phyloP scores from a whole-genome alignment of 495 filamentous ascomycete species.

The Aspergillus heteromorphus region DNA sequence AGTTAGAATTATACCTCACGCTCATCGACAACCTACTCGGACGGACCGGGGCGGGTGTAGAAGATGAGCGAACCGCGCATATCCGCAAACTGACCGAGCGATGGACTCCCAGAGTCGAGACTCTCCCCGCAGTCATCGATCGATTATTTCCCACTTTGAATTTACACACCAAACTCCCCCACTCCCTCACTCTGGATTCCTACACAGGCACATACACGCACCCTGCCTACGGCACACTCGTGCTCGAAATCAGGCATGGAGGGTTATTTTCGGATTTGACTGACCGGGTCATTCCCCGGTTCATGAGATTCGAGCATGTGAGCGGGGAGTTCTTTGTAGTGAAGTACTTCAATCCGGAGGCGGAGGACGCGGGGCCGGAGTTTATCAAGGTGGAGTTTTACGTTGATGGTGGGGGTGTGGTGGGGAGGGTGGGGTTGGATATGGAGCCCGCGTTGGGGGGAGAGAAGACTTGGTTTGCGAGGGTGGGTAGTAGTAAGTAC shows the following conservation, averaged over 20 bases:
- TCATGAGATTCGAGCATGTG: background rate
- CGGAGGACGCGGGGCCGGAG: background rate
- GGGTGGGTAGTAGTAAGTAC: too few species aligned
- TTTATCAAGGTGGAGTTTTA: constrained; percentile 28
- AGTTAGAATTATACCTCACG: constrained; percentile 27
- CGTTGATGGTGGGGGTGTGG: constrained; percentile 29
- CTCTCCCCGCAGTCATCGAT: constrained; percentile 2
- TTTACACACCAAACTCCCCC: constrained; percentile 21
- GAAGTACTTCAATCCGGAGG: background rate
- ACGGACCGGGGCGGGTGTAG: constrained; percentile 6
- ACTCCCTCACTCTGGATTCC: constrained; percentile 21
- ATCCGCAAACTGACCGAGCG: background rate
- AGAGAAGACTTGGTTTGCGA: constrained; percentile 26
- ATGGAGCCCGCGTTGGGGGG: constrained; percentile 25
- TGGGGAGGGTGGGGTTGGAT: constrained; percentile 23
- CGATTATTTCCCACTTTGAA: constrained; percentile 21
- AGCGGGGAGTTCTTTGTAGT: constrained; percentile 4
- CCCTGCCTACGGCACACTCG: constrained; percentile 33
- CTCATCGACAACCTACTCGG: constrained; percentile 38
- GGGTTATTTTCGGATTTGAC: background rate
- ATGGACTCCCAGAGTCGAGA: background rate
- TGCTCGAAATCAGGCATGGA: background rate
- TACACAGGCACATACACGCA: constrained; percentile 41
- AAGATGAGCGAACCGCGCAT: constrained; percentile 12
- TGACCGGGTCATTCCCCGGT: background rate